These are phyloP conservation scores for Penicillium verhagenii DNA, from an alignment of 495 filamentous ascomycete genomes.

Conservation along the genomic window DNA sequence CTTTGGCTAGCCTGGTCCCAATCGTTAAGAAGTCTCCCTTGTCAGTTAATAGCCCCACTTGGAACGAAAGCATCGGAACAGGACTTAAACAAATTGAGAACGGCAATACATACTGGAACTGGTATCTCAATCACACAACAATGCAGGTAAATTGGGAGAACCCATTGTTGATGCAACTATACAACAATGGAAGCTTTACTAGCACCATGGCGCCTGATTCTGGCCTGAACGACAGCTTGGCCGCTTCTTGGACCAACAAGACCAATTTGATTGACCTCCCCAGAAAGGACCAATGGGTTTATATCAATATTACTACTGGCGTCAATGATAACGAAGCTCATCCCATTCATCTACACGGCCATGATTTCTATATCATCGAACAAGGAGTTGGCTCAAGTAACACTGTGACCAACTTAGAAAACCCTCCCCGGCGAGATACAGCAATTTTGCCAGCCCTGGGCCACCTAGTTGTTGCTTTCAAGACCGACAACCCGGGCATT, in stretches of 20 bases:
- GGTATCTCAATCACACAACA: conserved; percentile 19
- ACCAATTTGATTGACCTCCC: conserved; percentile 12
- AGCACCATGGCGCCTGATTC: no score
- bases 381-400: background rate
- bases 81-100: no score
- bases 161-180: conserved; percentile 18
- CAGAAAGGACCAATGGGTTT: conserved; percentile 58
- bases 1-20: conserved; percentile 5
- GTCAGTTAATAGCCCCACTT: conserved; percentile 5
- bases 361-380: conserved; percentile 25
- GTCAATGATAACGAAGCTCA: conserved; percentile 12
- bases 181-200: conserved; percentile 7
- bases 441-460: background rate
- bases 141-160: conserved; percentile 24
- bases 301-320: conserved; percentile 34
- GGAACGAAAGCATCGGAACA: conserved; percentile 5
- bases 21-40: conserved; percentile 6
- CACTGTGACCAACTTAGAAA: background rate
- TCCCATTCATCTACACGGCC: conserved; percentile 28
- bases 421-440: conserved; percentile 2
- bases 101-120: conserved; percentile 16
- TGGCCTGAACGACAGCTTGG: no score
- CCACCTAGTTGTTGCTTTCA: conserved; percentile 1
- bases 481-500: background rate
- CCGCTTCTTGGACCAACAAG: background rate